Evolutionary conservation across 2,329 filamentous ascomycete species (phyloP).

Genomic region (Colletotrichum sp.): DNA sequence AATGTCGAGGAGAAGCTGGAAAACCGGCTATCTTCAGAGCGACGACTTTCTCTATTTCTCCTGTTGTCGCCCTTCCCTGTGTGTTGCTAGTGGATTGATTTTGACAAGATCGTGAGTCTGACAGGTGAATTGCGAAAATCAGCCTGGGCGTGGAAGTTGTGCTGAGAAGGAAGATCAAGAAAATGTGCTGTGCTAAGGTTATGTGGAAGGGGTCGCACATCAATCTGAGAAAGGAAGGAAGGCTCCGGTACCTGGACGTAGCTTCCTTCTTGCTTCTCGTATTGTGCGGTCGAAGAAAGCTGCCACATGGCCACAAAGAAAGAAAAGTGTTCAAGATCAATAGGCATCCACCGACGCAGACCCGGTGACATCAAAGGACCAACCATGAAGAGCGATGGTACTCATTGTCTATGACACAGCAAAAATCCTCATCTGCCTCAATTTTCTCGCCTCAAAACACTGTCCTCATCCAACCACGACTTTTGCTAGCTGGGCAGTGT

Average conservation of each 20-base stretch:
- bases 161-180: not conserved
- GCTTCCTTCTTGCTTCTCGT: not conserved
- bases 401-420: not conserved
- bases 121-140: not conserved
- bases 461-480: not conserved
- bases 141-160: accelerated
- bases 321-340: not conserved
- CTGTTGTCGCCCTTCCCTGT: accelerated
- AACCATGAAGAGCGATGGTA: not conserved
- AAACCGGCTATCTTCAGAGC: not conserved
- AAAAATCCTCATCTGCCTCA: not conserved
- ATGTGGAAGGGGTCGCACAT: not conserved
- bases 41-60: accelerated
- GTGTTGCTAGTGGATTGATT: too few relatives aligned
- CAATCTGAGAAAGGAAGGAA: not conserved
- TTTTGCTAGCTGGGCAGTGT: too few relatives aligned
- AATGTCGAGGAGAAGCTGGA: not conserved
- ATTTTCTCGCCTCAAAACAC: not conserved
- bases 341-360: not conserved
- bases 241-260: not conserved
- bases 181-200: not conserved
- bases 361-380: not conserved
- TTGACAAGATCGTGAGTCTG: not conserved
- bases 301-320: not conserved
- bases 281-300: not conserved